phyloP scores from a whole-genome alignment of 805 yeast species.

The Sugiyamaella chiloensis region DNA sequence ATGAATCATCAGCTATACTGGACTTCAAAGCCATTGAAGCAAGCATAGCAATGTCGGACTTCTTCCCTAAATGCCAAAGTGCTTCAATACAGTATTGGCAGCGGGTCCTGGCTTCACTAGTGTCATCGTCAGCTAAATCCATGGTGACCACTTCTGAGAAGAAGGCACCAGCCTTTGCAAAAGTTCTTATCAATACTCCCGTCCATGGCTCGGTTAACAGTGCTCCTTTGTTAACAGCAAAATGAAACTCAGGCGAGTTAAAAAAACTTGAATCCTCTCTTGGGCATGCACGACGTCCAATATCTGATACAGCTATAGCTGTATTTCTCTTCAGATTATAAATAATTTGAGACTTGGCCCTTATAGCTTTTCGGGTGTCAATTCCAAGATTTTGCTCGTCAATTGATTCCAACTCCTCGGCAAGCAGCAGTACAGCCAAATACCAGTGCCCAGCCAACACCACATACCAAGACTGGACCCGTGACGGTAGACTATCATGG shows the following conservation, averaged over 20 bases:
- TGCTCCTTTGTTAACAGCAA: slow-evolving; percentile 4
- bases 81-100: not conserved
- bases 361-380: not conserved
- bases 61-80: slow-evolving; percentile 3
- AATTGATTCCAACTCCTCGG: not conserved
- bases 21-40: not conserved
- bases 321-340: not conserved
- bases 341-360: not conserved
- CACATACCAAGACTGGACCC: slow-evolving; percentile 1
- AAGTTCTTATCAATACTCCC: slow-evolving; percentile 1
- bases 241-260: not conserved
- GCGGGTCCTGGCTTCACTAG: not conserved
- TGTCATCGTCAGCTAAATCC: not conserved
- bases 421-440: not conserved
- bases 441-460: slow-evolving; percentile 2
- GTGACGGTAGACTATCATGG: not conserved
- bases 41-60: not conserved
- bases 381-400: slow-evolving; percentile 1
- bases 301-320: slow-evolving; percentile 3
- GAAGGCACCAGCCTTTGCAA: slow-evolving; percentile 8
- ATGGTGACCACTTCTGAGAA: not conserved
- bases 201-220: slow-evolving; percentile 7
- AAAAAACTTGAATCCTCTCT: not conserved
- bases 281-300: slow-evolving; percentile 3
- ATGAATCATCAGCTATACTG: too few relatives aligned